phyloP scores from a whole-genome alignment of 306 rosid species.

The Cicer yamashitae region DNA sequence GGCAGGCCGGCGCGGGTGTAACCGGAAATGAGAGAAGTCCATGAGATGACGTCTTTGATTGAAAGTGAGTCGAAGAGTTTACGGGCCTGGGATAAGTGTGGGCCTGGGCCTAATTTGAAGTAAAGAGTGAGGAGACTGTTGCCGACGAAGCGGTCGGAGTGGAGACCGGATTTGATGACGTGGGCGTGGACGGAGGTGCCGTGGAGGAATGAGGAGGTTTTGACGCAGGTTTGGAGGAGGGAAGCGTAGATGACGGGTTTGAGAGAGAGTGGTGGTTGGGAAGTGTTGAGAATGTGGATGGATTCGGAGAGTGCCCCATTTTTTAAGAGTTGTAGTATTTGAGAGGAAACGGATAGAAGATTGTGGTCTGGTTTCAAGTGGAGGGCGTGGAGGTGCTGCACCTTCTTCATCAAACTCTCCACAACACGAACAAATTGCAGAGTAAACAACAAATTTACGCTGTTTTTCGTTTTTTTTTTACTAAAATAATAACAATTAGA shows the following conservation, averaged over 20 bases:
- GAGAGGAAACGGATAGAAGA: constrained; percentile 26
- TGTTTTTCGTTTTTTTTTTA: too few species aligned
- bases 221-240: constrained; percentile 69
- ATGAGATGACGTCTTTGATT: constrained; percentile 74
- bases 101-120: constrained; percentile 65
- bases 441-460: too few species aligned
- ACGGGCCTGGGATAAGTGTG: constrained; percentile 56
- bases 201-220: constrained; percentile 55
- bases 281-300: constrained; percentile 57
- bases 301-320: constrained; percentile 57
- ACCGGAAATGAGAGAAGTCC: constrained; percentile 84
- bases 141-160: constrained; percentile 73
- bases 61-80: constrained; percentile 61
- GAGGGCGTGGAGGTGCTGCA: not conserved
- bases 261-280: constrained; percentile 13
- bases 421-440: not conserved
- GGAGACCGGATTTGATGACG: constrained; percentile 72
- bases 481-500: too few species aligned
- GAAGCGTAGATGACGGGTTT: constrained; percentile 77
- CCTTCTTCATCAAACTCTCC: constrained; percentile 1
- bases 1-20: constrained; percentile 61
- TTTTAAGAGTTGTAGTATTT: constrained; percentile 60
- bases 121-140: constrained; percentile 81
- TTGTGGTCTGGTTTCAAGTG: constrained; percentile 54
- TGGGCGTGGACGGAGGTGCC: constrained; percentile 77